Percentiles rank a stretch among this genome's conserved stretches.
These are phyloP conservation scores for Tetraselmis striata DNA, from an alignment of 139 green algal species.

Conservation along the genomic window DNA sequence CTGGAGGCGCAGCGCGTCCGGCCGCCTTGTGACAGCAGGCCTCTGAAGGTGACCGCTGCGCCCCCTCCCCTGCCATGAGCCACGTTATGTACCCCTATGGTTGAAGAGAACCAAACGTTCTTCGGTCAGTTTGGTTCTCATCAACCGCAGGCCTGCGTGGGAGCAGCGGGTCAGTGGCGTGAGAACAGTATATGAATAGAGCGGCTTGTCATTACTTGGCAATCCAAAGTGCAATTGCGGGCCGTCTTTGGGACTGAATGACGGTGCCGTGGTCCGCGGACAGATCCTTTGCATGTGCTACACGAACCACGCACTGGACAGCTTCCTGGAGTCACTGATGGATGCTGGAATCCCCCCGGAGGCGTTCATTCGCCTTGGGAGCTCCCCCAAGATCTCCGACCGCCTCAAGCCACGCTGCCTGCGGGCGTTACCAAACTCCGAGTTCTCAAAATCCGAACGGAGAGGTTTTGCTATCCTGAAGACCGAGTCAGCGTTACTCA, in stretches of 20 bases:
- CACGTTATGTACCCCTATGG: no score
- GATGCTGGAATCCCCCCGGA: slow-evolving; percentile 27
- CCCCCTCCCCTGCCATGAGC: no score
- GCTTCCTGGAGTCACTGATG: slow-evolving; percentile 61
- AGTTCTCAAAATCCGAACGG: not conserved
- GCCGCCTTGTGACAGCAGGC: not conserved
- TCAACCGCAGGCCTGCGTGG: no score
- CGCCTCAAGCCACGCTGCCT: slow-evolving; percentile 32
- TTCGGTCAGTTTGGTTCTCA: no score
- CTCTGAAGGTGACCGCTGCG: not conserved
- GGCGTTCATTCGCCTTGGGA: slow-evolving; percentile 43
- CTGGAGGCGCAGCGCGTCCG: slow-evolving; percentile 11
- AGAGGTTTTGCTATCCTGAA: not conserved
- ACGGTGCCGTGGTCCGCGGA: no score
- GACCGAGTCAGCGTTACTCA: not conserved
- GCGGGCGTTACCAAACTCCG: not conserved
- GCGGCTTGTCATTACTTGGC: no score
- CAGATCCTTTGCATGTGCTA: slow-evolving; percentile 60
- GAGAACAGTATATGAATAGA: no score
- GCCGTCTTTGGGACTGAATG: no score
- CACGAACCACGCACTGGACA: slow-evolving; percentile 74
- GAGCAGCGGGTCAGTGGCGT: no score
- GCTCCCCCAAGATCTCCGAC: slow-evolving; percentile 28
- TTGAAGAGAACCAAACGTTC: no score
- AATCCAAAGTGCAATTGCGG: no score